These are phyloP conservation scores for Actinomucor elegans DNA, from an alignment of 371 early-diverging fungal genomes.

Conservation along the genomic window DNA sequence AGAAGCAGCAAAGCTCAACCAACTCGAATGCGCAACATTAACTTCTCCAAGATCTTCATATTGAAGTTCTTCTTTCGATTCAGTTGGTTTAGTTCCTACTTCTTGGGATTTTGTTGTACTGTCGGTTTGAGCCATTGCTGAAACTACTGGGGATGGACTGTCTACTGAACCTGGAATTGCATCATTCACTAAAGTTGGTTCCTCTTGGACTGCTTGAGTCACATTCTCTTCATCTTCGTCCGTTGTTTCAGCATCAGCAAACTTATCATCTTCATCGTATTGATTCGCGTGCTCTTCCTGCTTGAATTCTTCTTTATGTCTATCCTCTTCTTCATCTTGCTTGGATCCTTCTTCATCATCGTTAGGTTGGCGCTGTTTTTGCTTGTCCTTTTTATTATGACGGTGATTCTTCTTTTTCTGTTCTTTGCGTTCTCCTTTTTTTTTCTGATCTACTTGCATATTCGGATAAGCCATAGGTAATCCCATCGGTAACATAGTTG, in stretches of 20 bases:
- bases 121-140: background rate
- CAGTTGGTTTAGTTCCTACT: background rate
- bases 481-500: too few species aligned
- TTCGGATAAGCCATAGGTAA: too few species aligned
- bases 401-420: too few species aligned
- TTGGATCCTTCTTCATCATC: background rate
- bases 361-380: background rate
- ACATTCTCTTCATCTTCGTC: constrained; percentile 1
- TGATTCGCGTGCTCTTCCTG: background rate
- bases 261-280: background rate
- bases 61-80: background rate
- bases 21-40: background rate
- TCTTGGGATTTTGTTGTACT: background rate
- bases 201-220: background rate
- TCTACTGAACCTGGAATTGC: background rate
- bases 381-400: too few species aligned
- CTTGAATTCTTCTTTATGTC: too few species aligned
- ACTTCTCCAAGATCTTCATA: too few species aligned
- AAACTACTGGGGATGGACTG: background rate
- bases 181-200: background rate
- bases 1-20: constrained; percentile 4
- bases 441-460: background rate
- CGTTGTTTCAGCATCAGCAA: constrained; percentile 8
- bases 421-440: too few species aligned
- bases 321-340: background rate